A percentile compares a stretch with the other conserved stretches of the same genome.
phyloP scores from a whole-genome alignment of 148 eudicot species.

The Arctostaphylos glauca region DNA sequence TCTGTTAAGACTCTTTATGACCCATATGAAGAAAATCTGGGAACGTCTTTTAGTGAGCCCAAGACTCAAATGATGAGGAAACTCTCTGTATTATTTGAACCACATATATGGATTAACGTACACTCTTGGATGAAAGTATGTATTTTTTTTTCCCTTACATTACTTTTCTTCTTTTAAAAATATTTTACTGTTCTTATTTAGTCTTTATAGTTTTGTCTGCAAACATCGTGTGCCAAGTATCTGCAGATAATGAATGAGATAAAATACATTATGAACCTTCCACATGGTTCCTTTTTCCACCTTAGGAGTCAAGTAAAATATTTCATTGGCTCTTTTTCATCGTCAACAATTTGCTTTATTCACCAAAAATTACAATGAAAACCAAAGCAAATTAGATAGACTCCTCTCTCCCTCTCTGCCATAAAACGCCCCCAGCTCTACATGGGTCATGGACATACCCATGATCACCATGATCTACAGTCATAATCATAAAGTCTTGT shows the following conservation, averaged over 20 bases:
- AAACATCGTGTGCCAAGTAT: not conserved
- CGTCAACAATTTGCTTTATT: not conserved
- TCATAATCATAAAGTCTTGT: too few species aligned
- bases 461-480: too few species aligned
- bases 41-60: constrained; percentile 92
- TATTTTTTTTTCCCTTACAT: not conserved
- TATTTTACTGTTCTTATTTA: not conserved
- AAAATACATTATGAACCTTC: not conserved
- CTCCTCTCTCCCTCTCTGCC: too few species aligned
- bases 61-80: constrained; percentile 86
- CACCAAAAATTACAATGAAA: too few species aligned
- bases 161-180: not conserved
- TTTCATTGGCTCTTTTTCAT: not conserved
- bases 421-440: too few species aligned
- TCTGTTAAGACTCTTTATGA: too few species aligned
- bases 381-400: too few species aligned
- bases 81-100: constrained; percentile 71
- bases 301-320: not conserved
- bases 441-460: too few species aligned
- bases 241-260: not conserved
- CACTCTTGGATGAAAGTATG: constrained; percentile 96
- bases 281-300: not conserved
- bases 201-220: not conserved
- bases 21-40: constrained; percentile 95
- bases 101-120: constrained; percentile 94